A percentile compares a stretch with the other conserved stretches of the same genome.
Conservation (phyloP, 148 eudicot genomes). For the Vaccinium myrtillus region DNA sequence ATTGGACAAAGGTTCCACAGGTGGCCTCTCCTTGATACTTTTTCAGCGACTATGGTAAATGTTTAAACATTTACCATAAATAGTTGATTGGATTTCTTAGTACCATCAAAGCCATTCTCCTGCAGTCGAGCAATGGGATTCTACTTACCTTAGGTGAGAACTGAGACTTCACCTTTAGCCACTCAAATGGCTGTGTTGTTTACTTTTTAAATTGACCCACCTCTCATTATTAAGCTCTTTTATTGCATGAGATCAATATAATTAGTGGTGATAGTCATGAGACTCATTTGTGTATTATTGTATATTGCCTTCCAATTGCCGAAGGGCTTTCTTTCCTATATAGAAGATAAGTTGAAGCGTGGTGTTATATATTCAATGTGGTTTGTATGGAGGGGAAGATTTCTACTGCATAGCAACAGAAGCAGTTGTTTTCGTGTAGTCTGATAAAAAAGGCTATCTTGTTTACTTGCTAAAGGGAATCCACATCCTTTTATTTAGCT, state of each 20-base stretch:
- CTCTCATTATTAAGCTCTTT: neutral
- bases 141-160: neutral
- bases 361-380: neutral
- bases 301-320: conserved; percentile 9
- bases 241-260: neutral
- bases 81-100: neutral
- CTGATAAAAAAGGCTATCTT: neutral
- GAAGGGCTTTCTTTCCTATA: neutral
- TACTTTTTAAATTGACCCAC: neutral
- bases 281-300: neutral
- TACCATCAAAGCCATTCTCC: neutral
- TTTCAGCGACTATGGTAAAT: no score
- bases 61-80: no score
- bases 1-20: neutral
- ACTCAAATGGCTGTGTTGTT: conserved; percentile 10
- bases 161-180: neutral
- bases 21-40: neutral
- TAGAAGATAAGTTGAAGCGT: neutral
- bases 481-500: neutral
- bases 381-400: neutral
- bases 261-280: neutral
- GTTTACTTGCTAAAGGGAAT: neutral
- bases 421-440: neutral
- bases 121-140: neutral
- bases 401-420: neutral